Evolutionary conservation across 805 yeast species (phyloP).

Genomic region (Priceomyces haplophilus): DNA sequence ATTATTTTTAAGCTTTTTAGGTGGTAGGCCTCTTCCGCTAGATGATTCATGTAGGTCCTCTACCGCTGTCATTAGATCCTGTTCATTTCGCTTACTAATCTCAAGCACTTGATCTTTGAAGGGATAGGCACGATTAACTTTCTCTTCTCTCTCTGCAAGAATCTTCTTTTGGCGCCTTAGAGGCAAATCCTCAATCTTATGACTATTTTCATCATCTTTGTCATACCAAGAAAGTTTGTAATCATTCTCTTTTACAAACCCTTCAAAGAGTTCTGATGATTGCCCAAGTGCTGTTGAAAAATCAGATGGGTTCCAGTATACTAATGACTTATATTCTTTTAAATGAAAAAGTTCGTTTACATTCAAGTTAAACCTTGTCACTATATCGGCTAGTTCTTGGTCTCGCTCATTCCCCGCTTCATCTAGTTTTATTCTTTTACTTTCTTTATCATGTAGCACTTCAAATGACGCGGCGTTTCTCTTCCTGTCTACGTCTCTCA

Average conservation of each 20-base stretch:
- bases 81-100: slow-evolving; percentile 20
- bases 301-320: slow-evolving; percentile 58
- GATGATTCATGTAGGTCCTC: slow-evolving; percentile 1
- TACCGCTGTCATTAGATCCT: slow-evolving; percentile 12
- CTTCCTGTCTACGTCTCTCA: background rate
- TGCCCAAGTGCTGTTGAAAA: slow-evolving; percentile 19
- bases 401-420: slow-evolving; percentile 18
- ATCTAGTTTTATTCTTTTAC: slow-evolving; percentile 8
- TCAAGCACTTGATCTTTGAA: slow-evolving; percentile 30
- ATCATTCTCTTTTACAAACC: slow-evolving; percentile 25
- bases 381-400: slow-evolving; percentile 38
- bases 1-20: background rate
- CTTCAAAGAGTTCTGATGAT: slow-evolving; percentile 25
- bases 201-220: slow-evolving; percentile 18
- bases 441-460: background rate
- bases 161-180: slow-evolving; percentile 39
- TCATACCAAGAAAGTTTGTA: slow-evolving; percentile 32
- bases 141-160: slow-evolving; percentile 30
- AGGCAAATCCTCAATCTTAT: slow-evolving; percentile 31
- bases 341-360: slow-evolving; percentile 65
- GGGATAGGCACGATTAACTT: slow-evolving; percentile 33
- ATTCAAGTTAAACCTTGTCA: slow-evolving; percentile 45
- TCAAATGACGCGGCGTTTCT: background rate
- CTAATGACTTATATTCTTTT: slow-evolving; percentile 56
- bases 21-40: slow-evolving; percentile 2